Evolutionary conservation across 208 protist species (phyloP), one percentile per base, ranked within the genome.

Genomic region (Leishmania amazonensis): DNA sequence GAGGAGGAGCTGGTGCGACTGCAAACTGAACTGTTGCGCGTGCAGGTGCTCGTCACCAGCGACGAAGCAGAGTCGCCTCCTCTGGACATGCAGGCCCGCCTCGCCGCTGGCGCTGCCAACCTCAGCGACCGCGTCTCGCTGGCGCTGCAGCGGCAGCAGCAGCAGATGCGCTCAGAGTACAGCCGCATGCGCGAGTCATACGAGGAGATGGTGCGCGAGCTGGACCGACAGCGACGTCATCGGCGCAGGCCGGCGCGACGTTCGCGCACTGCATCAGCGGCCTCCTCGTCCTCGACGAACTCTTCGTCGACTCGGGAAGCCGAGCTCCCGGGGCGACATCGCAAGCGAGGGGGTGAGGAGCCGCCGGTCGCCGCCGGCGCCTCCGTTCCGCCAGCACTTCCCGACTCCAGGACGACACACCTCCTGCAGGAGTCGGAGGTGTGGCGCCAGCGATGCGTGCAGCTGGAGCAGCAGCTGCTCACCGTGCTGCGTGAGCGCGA

Each of bases 391-490:
- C 81, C 80, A 0, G 81, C 53, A 51, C 71, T 84, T 19, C 77
- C 84, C 45, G 80, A 81, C 54, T 80, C 84, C 35, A 73, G 74
- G 47, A 53, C 81, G 3, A 77, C 81, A 3, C 79, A 83, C 64
- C 75, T 91, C 35, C 64, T 93, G 35, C 88, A 93, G 57, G 93
- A 97, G 78, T 81, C 86, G 65, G 94, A 96, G 81, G 84, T 96
- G 70, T 96, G 88, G 92, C 90, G 92, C 21, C 89, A 89, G 58
- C 90, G 91, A 74, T 94, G 88, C 81, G 54, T 92, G 49, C 90
- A 96, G 74, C 83, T 98, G 17, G 95, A 98, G 81, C 87, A 95
- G 74, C 85, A 94, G 82, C 72, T 95, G 53, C 91, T 88, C 35
- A 74, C 80, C 38, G 62, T 91, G 24, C 85, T 98, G 80, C 84